Evolutionary conservation across 202 grass and related monocot species (phyloP).

Genomic region (Setaria viridis): DNA sequence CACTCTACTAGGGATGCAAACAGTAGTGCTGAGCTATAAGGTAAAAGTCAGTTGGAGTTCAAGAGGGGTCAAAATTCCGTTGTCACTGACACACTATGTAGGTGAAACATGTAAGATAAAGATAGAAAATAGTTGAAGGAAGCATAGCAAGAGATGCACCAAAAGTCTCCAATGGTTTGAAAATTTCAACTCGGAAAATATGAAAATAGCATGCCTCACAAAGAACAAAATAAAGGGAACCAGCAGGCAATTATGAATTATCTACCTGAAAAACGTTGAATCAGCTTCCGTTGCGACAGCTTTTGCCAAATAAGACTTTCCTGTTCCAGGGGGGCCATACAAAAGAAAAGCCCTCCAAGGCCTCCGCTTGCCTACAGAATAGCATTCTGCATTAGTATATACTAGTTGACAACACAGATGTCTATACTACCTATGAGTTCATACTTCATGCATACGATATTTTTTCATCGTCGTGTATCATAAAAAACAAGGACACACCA

Average conservation of each 20-base stretch:
- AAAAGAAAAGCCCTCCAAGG: slow-evolving; percentile 99
- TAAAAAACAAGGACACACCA: slow-evolving; percentile 18
- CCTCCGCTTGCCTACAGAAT: slow-evolving; percentile 79
- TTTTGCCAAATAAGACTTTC: slow-evolving; percentile 99
- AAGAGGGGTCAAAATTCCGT: background rate
- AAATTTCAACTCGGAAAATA: background rate
- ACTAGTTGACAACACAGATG: slow-evolving; percentile 11
- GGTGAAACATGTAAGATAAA: slow-evolving; percentile 19
- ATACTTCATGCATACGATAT: background rate
- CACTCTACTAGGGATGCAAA: background rate
- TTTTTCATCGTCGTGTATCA: slow-evolving; percentile 8
- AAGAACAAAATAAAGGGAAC: slow-evolving; percentile 7
- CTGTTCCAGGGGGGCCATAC: slow-evolving; percentile 98
- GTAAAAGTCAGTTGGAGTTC: background rate
- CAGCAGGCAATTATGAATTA: slow-evolving; percentile 25
- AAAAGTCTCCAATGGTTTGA: background rate
- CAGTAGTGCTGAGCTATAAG: background rate
- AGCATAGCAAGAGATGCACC: background rate
- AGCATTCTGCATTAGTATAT: slow-evolving; percentile 24
- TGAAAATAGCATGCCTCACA: background rate
- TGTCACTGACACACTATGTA: background rate
- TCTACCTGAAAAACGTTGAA: slow-evolving; percentile 97
- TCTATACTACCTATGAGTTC: background rate
- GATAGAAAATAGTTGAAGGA: background rate
- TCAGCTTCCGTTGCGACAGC: slow-evolving; percentile 97